Base-by-base conservation (phyloP, 2,329 filamentous ascomycete species). In the Aspergillus quadrilineatus region DNA sequence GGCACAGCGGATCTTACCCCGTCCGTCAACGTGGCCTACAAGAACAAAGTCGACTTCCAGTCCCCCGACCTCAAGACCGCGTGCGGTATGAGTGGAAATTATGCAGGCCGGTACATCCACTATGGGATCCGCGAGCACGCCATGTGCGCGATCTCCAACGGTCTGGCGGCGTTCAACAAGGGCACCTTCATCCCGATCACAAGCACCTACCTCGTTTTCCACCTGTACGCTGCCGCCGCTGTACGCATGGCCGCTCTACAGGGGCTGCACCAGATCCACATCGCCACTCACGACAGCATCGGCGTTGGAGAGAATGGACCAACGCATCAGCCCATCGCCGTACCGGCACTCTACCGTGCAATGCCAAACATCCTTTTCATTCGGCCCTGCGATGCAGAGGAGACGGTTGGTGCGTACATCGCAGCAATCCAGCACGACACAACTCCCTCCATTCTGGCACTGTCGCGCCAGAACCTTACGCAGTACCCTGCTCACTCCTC, bases 401-500 rank as follows among this genome's bases (percentile, higher is more conserved):
- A 58, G 34, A 41, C 42, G 1, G 49, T 49, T 6, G 59, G 49
- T 8, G 59, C 56, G 7, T 60, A 46, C 32, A 52, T 44, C 8
- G 51, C 58, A 10, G 55, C 58, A 7, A 17, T 58, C n/a, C 22
- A 51, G 30, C 55, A 55, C 29, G 52, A 39, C 6, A 32, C 50
- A 6, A 60, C 56, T 5, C 53, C 59, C 5, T 12, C 56, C 54
- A 14, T 53, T 3, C 70, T 44, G 7, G 17, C 22, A 4, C 41
- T 44, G 17, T 44, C 22, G 17, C 41, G 22, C 17, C 41, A 44
- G 6, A 44, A 44, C 22, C 41, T 44, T 4, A 44, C 17, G 3
- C 41, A 44, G 22, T 44, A 7, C 41, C 74, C 4, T 66, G 66
- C 15, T 71, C 75, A 62, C 74, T 77, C 55, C 72, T 74, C 29